Conservation (phyloP, 2,329 filamentous ascomycete genomes). For the Cladorrhinum sp. region DNA sequence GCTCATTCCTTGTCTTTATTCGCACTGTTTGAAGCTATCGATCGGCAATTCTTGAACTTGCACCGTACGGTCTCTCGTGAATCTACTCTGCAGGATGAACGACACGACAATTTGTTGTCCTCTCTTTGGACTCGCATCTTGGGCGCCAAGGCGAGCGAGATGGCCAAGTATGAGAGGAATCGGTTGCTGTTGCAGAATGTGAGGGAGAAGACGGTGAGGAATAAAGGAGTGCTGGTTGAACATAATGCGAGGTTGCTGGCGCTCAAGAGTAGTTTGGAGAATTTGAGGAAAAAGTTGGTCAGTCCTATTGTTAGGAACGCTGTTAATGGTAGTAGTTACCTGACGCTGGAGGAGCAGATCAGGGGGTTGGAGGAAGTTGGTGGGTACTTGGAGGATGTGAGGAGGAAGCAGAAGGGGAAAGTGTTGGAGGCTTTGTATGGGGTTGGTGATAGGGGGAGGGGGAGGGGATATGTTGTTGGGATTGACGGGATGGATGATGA, state of each 20-base stretch:
- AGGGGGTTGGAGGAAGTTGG: constrained; percentile 77
- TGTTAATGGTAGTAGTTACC: constrained; percentile 56
- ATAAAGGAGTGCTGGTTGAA: constrained; percentile 82
- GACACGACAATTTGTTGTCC: constrained; percentile 76
- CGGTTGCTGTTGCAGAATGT: constrained; percentile 74
- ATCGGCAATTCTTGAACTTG: constrained; percentile 85
- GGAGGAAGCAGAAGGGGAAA: constrained; percentile 78
- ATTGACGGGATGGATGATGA: constrained; percentile 66
- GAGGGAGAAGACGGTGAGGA: constrained; percentile 76
- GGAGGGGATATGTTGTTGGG: constrained; percentile 53
- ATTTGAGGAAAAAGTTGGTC: constrained; percentile 77
- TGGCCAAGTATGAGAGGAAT: constrained; percentile 94
- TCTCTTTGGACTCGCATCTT: constrained; percentile 84
- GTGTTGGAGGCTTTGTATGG: constrained; percentile 70
- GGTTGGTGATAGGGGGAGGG: constrained; percentile 14
- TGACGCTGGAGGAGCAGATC: constrained; percentile 83
- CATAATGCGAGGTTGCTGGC: constrained; percentile 82
- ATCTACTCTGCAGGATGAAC: constrained; percentile 73
- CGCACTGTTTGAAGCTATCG: constrained; percentile 85
- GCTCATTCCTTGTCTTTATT: constrained; percentile 78
- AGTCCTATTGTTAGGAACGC: constrained; percentile 74
- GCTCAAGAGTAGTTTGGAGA: constrained; percentile 83
- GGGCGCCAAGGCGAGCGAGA: constrained; percentile 67
- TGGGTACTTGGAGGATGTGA: constrained; percentile 69
- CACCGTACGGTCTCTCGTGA: constrained; percentile 83